Evolutionary conservation across 345 rosid species (phyloP), one percentile per base, ranked within the genome.

Genomic region (Camelina laxa): DNA sequence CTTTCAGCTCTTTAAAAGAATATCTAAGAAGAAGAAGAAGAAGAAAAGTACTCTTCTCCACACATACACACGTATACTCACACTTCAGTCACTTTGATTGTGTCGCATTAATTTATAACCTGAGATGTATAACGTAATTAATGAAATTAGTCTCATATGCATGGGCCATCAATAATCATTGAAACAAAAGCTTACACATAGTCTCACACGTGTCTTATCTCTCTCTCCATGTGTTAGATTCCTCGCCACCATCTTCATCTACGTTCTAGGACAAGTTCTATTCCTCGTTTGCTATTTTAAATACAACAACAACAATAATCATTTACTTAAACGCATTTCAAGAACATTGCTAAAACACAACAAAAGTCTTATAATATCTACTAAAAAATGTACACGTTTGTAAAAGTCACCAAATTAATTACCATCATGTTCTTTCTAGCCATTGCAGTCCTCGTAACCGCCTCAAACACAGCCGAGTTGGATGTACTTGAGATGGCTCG

Each of bases 401-500:
- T 38, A 31, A 77, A 71, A 71, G 11, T 27, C 62, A 77, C 76
- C 63, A 55, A 65, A 57, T 44, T 76, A 71, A 17, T 39, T 67
- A 61, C 60, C 33, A 35, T 83, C 61, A 16, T 85, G 62, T 65
- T 82, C 13, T 61, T 83, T 75, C 15, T 83, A 41, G 74, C 76
- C 73, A 44, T 65, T 61, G 64, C 77, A 11, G 12, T 45, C 15
- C 39, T 81, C 60, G n/a, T 14, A n/a, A 6, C 62, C 30, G 4
- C 72, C 69, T 55, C 61, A 58, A 42, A 73, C 79, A 74, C 64
- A 24, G 51, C 62, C 17, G 84, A 76, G 13, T 7, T 60, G 31
- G 79, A 65, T 75, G 65, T 67, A 70, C 64, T 83, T 49, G 74
- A 82, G 49, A 67, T 10, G 65, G 81, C 87, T 41, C 85, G 70